These are phyloP conservation scores for Phaeosphaeria sp. DNA, from an alignment of 2,329 filamentous ascomycete genomes.

Conservation along the genomic window DNA sequence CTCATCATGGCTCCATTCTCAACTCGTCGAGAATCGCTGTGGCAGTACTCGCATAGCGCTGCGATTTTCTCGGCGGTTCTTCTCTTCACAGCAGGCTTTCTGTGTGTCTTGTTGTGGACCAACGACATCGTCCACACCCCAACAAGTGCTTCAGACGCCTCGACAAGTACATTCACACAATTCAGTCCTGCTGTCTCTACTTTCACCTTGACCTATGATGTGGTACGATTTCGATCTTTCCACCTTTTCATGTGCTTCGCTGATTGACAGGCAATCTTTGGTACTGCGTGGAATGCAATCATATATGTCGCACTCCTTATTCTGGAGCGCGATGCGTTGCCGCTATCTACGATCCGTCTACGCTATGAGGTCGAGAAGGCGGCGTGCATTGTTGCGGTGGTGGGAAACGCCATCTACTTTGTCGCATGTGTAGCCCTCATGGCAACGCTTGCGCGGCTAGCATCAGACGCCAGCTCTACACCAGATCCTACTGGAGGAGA, in stretches of 20 bases:
- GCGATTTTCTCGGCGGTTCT: slow-evolving; percentile 8
- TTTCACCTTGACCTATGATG: slow-evolving; percentile 12
- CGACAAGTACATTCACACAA: slow-evolving; percentile 8
- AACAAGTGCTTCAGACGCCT: slow-evolving; percentile 2
- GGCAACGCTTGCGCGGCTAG: slow-evolving; percentile 10
- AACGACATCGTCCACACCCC: slow-evolving; percentile 10
- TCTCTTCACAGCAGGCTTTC: slow-evolving; percentile 12
- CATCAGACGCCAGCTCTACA: slow-evolving; percentile 5
- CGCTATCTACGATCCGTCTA: slow-evolving; percentile 7
- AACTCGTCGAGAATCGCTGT: slow-evolving; percentile 3
- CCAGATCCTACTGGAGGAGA: background rate
- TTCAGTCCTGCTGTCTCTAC: slow-evolving; percentile 11
- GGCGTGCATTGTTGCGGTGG: slow-evolving; percentile 10
- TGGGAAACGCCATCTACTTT: slow-evolving; percentile 11
- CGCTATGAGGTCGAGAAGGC: slow-evolving; percentile 13
- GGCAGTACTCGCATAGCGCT: slow-evolving; percentile 10
- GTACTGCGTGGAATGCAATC: slow-evolving; percentile 12
- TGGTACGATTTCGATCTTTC: slow-evolving; percentile 1
- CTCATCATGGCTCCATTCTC: slow-evolving; percentile 5
- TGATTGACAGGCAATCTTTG: slow-evolving; percentile 12
- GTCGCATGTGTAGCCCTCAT: slow-evolving; percentile 11
- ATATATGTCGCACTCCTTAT: slow-evolving; percentile 9
- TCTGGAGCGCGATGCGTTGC: slow-evolving; percentile 9
- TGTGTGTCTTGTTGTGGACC: slow-evolving; percentile 10
- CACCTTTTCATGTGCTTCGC: background rate